Base-by-base conservation (phyloP, 2,329 filamentous ascomycete species). In the Penicillium sp. region DNA sequence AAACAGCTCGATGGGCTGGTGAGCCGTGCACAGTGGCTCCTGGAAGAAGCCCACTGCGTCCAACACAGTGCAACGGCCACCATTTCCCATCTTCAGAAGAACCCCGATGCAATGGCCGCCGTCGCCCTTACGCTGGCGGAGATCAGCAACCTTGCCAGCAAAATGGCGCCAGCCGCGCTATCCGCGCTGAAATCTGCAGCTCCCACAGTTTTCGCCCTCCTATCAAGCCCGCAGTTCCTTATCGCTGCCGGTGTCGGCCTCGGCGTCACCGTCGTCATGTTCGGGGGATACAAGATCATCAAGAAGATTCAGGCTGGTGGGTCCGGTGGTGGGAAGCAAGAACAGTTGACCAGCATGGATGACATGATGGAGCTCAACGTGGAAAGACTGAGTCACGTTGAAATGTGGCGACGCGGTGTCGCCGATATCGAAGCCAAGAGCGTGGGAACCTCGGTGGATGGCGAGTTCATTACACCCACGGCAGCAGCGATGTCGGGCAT, bases 241-340 rank as follows among this genome's bases (percentile, higher is more conserved):
- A 96, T 99, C 63, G 91, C 91, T 4, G 90, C 89, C 0, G 89
- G 92, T 39, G 85, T 96, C 13, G 90, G 89, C 0, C 85, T 96
- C 0, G 94, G 94, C 13, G 86, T 96, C n/a, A 97, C 94, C 0
- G 86, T 97, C 8, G 90, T 99, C 63, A 92, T 94, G 70, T 90
- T 99, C 54, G 94, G 94, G 48, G 92, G 94, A 5, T 97, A 90
- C 82, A 97, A 96, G 75, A 96, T 99, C 69, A 86, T 99, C 74
- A 95, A 96, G 79, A 87, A 85, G 62, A 89, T 97, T 60, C 56
- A 62, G 36, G 51, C 77, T 78, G 63, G 75, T 68, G 53, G 57
- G 28, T 49, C 77, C 79, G 63, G 75, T 68, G 53, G 57, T 28
- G 51, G 48, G 36, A 48, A 55, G 46, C 52, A 53, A 28, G 55